Base-by-base conservation (phyloP, 2,329 filamentous ascomycete genomes). In the Penicillium sp. region DNA sequence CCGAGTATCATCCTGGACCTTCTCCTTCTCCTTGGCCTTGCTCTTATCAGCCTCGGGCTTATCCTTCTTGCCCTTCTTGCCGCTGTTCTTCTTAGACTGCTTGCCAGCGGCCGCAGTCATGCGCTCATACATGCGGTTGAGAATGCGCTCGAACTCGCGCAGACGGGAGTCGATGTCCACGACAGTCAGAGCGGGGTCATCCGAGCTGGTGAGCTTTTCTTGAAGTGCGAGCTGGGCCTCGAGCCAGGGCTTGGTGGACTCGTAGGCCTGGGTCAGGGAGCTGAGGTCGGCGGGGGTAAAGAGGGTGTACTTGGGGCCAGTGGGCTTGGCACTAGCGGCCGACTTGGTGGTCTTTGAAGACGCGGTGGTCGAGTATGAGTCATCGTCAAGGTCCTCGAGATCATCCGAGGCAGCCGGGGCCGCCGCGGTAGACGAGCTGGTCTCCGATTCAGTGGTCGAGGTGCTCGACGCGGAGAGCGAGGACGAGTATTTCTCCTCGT, bases 361-460 rank as follows among this genome's bases (percentile, higher is more conserved):
- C 4, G 75, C 63, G 2, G 74, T 69, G 22, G 70, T 69, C 8
- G 73, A 69, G 47, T 73, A 71, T 4, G 73, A 59, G 20, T 90
- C 87, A 46, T 94, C 90, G 56, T 95, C 91, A 0, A 94, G 82
- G n/a, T 85, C 88, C 30, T 85, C 89, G 63, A 89, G 85, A 2
- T 84, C 82, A 35, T 56, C 55, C 8, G 65, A 56, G 45, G 64
- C 51, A 3, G 66, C 54, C 9, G 61, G 48, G 18, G 62, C 63
- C 33, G 65, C 57, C 11, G 78, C 70, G 2, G 73, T 69, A 1
- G 80, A 69, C 1, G 80, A 75, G 14, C 81, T 74, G 5, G 81
- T 16, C 77, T 69, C 50, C 69, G 69, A 44, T 62, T 71, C 55
- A 63, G 63, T 42, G 63, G 72, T 54, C 62, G 76, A 65, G 22